A percentile compares a stretch with the other conserved stretches of the same genome.
These are phyloP conservation scores for Alnus rubra DNA, from an alignment of 306 rosid species.

Conservation along the genomic window DNA sequence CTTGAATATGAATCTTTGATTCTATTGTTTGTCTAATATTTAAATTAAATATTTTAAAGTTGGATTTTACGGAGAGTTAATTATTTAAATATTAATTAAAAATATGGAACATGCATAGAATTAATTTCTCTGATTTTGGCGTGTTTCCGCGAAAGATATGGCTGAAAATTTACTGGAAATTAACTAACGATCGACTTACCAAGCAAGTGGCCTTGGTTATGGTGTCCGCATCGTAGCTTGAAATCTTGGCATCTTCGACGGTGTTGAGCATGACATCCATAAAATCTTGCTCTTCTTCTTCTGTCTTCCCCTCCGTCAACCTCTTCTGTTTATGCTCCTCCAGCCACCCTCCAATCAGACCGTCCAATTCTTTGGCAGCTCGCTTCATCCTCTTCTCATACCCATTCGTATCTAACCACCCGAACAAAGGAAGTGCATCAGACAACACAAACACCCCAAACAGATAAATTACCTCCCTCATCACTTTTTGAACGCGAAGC, in stretches of 20 bases:
- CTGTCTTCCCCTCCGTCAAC: background rate
- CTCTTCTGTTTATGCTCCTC: slow-evolving; percentile 31
- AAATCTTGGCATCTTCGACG: slow-evolving; percentile 22
- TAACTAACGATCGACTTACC: background rate
- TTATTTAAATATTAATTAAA: no score
- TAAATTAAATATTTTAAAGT: no score
- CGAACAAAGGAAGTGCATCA: slow-evolving; percentile 20
- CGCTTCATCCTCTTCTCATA: slow-evolving; percentile 26
- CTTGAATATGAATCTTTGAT: no score
- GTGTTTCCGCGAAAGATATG: no score
- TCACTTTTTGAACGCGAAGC: background rate
- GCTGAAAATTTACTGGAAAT: no score
- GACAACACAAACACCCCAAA: slow-evolving; percentile 27
- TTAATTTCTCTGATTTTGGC: no score
- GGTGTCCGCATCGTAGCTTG: slow-evolving; percentile 37
- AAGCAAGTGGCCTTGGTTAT: slow-evolving; percentile 46
- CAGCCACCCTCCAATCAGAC: slow-evolving; percentile 18
- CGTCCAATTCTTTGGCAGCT: slow-evolving; percentile 28
- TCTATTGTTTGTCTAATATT: no score
- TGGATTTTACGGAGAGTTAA: no score
- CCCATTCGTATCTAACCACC: slow-evolving; percentile 33
- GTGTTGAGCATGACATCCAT: slow-evolving; percentile 38
- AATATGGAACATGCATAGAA: no score
- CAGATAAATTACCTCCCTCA: slow-evolving; percentile 16
- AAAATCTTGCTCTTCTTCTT: slow-evolving; percentile 26